Conservation (phyloP, 306 rosid species). For the Medicago ruthenica region DNA sequence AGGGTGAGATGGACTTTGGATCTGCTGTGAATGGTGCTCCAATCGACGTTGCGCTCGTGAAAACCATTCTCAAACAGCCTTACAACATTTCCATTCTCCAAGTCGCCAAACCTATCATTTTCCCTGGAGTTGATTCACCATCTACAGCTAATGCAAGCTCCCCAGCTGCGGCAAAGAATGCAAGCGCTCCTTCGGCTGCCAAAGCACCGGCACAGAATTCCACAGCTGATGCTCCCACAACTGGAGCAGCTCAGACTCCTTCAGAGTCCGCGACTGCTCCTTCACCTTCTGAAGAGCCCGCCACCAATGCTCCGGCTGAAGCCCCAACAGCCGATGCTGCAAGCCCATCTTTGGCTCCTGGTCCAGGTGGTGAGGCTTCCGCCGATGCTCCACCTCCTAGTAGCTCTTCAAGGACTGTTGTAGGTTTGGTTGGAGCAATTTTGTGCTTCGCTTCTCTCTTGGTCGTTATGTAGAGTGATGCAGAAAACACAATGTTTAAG, state of each 20-base stretch:
- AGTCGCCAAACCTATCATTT: conserved; percentile 43
- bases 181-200: neutral
- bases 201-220: neutral
- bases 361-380: conserved; percentile 39
- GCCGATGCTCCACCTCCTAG: conserved; percentile 15
- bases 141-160: neutral
- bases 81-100: conserved; percentile 64
- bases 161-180: conserved; percentile 3
- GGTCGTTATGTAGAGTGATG: conserved; percentile 32
- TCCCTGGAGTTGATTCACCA: conserved; percentile 49
- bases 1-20: conserved; percentile 61
- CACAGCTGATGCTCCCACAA: neutral
- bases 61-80: conserved; percentile 51
- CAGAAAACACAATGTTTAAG: neutral
- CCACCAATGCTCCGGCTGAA: neutral
- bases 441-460: conserved; percentile 50
- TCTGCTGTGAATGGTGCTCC: conserved; percentile 49
- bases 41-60: conserved; percentile 38
- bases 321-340: neutral
- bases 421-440: conserved; percentile 38
- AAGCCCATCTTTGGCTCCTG: conserved; percentile 26
- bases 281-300: neutral
- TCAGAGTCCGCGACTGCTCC: neutral
- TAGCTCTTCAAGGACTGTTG: conserved; percentile 25
- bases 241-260: neutral